phyloP scores from a whole-genome alignment of 2,329 filamentous ascomycete species.

The Alternaria infectoria region DNA sequence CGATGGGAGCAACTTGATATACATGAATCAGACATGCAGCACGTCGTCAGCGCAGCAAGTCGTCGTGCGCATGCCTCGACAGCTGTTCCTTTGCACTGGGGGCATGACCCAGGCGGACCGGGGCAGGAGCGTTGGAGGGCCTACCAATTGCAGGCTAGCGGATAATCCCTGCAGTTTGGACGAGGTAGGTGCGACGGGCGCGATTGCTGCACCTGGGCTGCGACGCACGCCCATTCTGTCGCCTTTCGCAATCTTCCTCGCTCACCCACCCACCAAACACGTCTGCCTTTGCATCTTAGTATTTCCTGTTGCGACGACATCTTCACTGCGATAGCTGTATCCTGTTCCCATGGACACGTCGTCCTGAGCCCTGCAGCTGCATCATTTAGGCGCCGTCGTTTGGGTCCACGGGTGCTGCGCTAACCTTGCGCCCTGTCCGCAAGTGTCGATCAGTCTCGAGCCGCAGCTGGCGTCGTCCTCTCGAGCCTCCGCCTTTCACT shows the following conservation, averaged over 20 bases:
- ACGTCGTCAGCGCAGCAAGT: neutral
- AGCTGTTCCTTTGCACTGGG: neutral
- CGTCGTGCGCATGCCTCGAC: neutral
- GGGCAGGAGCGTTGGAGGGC: constrained; percentile 2
- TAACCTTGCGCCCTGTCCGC: constrained; percentile 9
- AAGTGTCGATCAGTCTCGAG: constrained; percentile 16
- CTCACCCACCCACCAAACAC: neutral
- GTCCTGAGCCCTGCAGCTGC: constrained; percentile 5
- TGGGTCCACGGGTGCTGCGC: constrained; percentile 10
- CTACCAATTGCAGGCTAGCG: constrained; percentile 2
- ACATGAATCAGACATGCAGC: neutral
- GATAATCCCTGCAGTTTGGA: constrained; percentile 8
- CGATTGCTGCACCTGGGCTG: constrained; percentile 5
- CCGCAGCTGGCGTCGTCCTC: constrained; percentile 15
- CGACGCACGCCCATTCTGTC: neutral
- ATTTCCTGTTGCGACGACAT: neutral
- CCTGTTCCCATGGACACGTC: neutral
- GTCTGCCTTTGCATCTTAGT: neutral
- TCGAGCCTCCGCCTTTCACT: constrained; percentile 9
- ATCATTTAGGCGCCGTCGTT: constrained; percentile 9
- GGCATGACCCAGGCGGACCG: constrained; percentile 1
- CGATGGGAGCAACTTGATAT: neutral
- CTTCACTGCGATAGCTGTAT: neutral
- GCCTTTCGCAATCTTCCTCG: constrained; percentile 8
- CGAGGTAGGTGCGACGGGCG: constrained; percentile 10